Percentiles rank a stretch among this genome's conserved stretches.
Conservation (phyloP, 495 filamentous ascomycete genomes). For the Bathelium albidoporum region DNA sequence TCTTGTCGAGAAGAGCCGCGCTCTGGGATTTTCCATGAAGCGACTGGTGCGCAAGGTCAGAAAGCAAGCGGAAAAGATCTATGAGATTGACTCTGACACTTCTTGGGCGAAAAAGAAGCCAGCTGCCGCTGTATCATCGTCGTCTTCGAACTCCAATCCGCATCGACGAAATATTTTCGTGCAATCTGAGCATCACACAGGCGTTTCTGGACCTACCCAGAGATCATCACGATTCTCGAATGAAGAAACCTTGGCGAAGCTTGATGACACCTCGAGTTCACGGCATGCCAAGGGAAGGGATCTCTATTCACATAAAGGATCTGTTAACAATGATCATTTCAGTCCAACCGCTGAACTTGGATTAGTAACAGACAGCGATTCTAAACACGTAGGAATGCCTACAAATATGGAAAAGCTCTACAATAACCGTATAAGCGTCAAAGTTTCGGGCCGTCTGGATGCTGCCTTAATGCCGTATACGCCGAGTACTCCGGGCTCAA, state of each 20-base stretch:
- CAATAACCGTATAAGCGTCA: too few relatives aligned
- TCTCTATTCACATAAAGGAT: too few relatives aligned
- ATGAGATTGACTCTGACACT: neutral
- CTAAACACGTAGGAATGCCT: too few relatives aligned
- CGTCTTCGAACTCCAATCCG: neutral
- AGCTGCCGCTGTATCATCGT: neutral
- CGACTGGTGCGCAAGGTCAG: neutral
- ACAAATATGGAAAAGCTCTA: too few relatives aligned
- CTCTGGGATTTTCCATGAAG: neutral
- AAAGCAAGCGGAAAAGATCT: neutral
- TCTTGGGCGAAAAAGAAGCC: neutral
- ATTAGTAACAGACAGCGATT: too few relatives aligned
- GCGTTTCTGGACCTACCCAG: neutral
- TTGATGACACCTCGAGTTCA: neutral
- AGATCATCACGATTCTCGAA: neutral
- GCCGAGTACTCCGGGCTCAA: neutral
- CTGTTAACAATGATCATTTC: too few relatives aligned
- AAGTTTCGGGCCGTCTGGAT: neutral
- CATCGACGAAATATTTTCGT: neutral
- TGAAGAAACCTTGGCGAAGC: neutral
- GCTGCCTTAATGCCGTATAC: neutral
- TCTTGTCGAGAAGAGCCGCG: neutral
- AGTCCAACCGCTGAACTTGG: too few relatives aligned
- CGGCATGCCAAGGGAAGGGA: neutral
- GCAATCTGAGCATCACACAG: neutral